Base-by-base conservation (phyloP, 2,329 filamentous ascomycete species). In the Penicillium sp. region DNA sequence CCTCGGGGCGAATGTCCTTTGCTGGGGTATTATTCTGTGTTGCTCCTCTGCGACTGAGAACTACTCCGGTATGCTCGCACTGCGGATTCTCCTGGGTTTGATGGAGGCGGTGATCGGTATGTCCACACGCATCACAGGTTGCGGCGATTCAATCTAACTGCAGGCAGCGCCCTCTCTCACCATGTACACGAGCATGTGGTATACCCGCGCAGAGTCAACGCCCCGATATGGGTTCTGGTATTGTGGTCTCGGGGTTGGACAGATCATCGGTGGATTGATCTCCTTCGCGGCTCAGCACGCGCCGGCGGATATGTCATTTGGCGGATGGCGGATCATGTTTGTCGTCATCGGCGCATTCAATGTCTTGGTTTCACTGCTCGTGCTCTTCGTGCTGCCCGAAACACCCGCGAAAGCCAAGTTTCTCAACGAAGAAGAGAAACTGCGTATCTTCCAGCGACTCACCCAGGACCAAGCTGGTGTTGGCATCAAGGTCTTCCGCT, bases 11-110 rank as follows among this genome's bases (percentile, higher is more conserved):
- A 86, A 85, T 54, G 79, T 86, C 35, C 66, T 78, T 5, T 70
- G 80, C 49, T 86, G 83, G 83, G 83, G 82, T 1, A 67, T 84
- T 1, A 46, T 64, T 16, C 53, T 65, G 0, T 62, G 60, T 41
- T 64, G 63, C n/a, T 62, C 60, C 9, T 75, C 80, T 2, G 81
- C 79, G 0, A 77, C 78, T 1, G 74, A 49, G 74, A 79, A 63
- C 67, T 74, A 14, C 78, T 83, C 68, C 73, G 81, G 64, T 73
- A 80, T 30, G 77, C 78, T 45, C 73, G 82, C 60, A 0, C 25
- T 83, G 79, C 66, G 79, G 70, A 39, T 76, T 80, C 63, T 86
- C 76, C 81, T 84, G 74, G 83, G 42, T 63, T 81, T 39, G 76
- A 80, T 31, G 60, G 82, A 46, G 76, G 81, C 46, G 44, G 58